Percentiles rank a stretch among this genome's conserved stretches.
These are phyloP conservation scores for Yarrowia sp. DNA, from an alignment of 805 yeast genomes.

Conservation along the genomic window DNA sequence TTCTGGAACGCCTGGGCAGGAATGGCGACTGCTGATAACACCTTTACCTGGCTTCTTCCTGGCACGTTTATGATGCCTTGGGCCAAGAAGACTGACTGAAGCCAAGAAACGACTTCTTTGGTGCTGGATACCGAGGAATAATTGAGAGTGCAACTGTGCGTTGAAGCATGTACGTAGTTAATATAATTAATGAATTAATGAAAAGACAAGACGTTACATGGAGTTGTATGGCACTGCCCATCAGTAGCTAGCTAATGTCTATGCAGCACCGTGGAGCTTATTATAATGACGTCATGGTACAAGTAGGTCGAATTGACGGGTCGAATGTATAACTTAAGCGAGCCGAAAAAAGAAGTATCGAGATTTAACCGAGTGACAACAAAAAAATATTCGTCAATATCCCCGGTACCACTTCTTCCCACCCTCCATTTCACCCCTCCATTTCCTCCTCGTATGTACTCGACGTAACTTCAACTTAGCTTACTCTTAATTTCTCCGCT, in stretches of 20 bases:
- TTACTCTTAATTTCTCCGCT: too few relatives aligned
- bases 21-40: slow-evolving; percentile 61
- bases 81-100: slow-evolving; percentile 15
- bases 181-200: neutral
- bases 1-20: slow-evolving; percentile 69
- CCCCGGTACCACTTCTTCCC: too few relatives aligned
- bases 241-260: too few relatives aligned
- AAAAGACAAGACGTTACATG: neutral
- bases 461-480: too few relatives aligned
- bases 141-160: neutral
- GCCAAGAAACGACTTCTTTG: neutral
- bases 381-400: too few relatives aligned
- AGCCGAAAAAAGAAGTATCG: too few relatives aligned
- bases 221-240: slow-evolving; percentile 1
- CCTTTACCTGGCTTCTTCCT: slow-evolving; percentile 31
- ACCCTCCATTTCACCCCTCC: too few relatives aligned
- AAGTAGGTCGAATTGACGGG: neutral
- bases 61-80: slow-evolving; percentile 38
- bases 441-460: too few relatives aligned
- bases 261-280: too few relatives aligned
- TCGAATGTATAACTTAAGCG: neutral
- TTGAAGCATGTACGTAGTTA: neutral
- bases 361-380: too few relatives aligned
- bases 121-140: slow-evolving; percentile 9
- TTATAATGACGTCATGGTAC: slow-evolving; percentile 1